Evolutionary conservation across 176 grass and related monocot genomes (phyloP), one percentile per base, ranked within the genome.

Genomic region (Cocos nucifera): DNA sequence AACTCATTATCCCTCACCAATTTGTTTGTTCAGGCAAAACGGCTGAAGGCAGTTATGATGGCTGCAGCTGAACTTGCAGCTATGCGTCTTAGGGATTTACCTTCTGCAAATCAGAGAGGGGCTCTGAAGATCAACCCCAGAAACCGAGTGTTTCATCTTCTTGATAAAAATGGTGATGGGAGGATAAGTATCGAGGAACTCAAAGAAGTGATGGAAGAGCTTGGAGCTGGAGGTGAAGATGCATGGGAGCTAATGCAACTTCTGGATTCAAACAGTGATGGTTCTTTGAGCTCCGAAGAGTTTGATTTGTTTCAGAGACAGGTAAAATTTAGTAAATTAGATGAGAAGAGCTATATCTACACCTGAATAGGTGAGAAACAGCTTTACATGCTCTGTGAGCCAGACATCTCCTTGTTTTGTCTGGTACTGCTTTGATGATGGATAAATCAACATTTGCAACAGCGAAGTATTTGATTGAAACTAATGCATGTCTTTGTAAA

Each of bases 161-260:
- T 97, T 29, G 92, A 97, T 49, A 97, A 85, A 66, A 97, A 97
- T 53, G 79, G 80, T 24, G 84, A 97, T 22, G 87, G 84, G 35
- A 90, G 81, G 56, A 97, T 97, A 64, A 97, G 92, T 72, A 80
- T 97, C 3, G 92, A 97, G 53, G 92, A 97, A 63, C 86, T 97
- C 23, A 85, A 81, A 1, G 92, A 90, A 35, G 78, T 97, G 54
- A 97, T 97, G 80, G 80, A 91, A 19, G 92, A 97, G 52, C 83
- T 97, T 48, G 92, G 92, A 44, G 92, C 92, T 0, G 81, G 79
- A 49, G 79, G 71, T 25, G 70, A 90, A 56, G 92, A 97, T 29
- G 92, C 92, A 4, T 57, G 58, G 51, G 92, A 85, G 27, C 78
- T 97, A 30, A 97, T 91, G 92, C 83, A 71, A 54, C 87, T 88